Evolutionary conservation across 257 asterid genomes (phyloP), one percentile per base, ranked within the genome.

Genomic region (Catharanthus roseus): DNA sequence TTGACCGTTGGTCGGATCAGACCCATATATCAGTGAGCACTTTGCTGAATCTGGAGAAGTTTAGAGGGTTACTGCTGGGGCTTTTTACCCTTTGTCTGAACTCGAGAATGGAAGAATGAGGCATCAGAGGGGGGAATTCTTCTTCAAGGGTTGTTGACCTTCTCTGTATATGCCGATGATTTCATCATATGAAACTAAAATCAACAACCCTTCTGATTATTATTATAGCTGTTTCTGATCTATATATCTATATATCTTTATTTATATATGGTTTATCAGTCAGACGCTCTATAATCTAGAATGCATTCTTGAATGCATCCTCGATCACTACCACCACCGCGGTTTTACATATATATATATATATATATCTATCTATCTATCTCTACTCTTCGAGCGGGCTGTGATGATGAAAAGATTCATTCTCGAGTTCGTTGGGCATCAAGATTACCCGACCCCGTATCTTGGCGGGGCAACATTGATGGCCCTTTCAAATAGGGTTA

Each of bases 101-200:
- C 65, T 58, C 65, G 42, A 58, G 65, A 16, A 31, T 58, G 41
- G 4, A 49, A 58, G 65, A 29, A 58, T 29, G 65, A 58, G 41
- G 65, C 65, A 31, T 29, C 65, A 18, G 65, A 58, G 65, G 31
- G 26, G 41, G 65, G 65, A 58, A 58, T 58, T 29, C 41, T 58
- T 29, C 11, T 58, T 56, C 21, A 15, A 58, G 41, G 65, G 65
- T 58, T 31, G 65, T 58, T 58, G 65, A n/a, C 65, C 42, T 58
- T 58, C 65, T 58, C 65, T 58, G 65, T 11, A 1, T 29, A 12
- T 15, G 65, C 65, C 41, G n/a, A 58, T 29, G 65, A 58, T 58
- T 58, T 29, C 65, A 58, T 13, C 13, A 21, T 26, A 28, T 1
- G 9, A 11, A 4, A 10, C 21, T 3, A 58, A 58, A 15, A 15